Conservation (phyloP, 306 rosid genomes). For the Pyrus communis region DNA sequence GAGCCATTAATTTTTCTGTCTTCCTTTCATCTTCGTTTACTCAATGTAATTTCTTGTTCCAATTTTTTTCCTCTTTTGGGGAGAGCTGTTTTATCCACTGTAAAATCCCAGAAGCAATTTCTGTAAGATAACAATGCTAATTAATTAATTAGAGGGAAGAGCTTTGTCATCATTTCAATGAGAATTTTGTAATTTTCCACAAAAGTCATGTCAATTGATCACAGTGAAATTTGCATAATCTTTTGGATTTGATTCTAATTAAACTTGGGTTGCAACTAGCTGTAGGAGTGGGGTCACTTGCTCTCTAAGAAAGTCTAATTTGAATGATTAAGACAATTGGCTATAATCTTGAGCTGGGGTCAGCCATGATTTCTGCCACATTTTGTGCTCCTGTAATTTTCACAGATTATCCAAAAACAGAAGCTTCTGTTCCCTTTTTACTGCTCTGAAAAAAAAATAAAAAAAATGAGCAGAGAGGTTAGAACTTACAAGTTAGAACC, state of each 20-base stretch:
- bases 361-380: conserved; percentile 55
- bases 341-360: conserved; percentile 33
- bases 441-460: conserved; percentile 25
- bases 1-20: conserved; percentile 22
- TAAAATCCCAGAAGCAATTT: conserved; percentile 53
- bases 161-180: conserved; percentile 40
- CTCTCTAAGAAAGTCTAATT: conserved; percentile 43
- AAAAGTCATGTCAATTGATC: conserved; percentile 59
- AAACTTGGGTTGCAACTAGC: conserved; percentile 80
- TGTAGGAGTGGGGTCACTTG: conserved; percentile 62
- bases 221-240: conserved; percentile 43
- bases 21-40: conserved; percentile 8
- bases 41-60: conserved; percentile 35
- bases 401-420: conserved; percentile 30
- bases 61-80: conserved; percentile 26
- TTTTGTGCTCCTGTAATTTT: conserved; percentile 37
- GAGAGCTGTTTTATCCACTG: conserved; percentile 36
- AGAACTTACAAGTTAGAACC: conserved; percentile 36
- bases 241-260: conserved; percentile 53
- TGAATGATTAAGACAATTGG: conserved; percentile 48
- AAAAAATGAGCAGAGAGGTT: conserved; percentile 19
- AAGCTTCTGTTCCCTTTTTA: conserved; percentile 44
- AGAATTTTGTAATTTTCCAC: conserved; percentile 29
- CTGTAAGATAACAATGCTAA: conserved; percentile 37
- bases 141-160: conserved; percentile 38